Evolutionary conservation across 75 land plant genomes (phyloP), one percentile per base, ranked within the genome.

Genomic region (Picea glauca): DNA sequence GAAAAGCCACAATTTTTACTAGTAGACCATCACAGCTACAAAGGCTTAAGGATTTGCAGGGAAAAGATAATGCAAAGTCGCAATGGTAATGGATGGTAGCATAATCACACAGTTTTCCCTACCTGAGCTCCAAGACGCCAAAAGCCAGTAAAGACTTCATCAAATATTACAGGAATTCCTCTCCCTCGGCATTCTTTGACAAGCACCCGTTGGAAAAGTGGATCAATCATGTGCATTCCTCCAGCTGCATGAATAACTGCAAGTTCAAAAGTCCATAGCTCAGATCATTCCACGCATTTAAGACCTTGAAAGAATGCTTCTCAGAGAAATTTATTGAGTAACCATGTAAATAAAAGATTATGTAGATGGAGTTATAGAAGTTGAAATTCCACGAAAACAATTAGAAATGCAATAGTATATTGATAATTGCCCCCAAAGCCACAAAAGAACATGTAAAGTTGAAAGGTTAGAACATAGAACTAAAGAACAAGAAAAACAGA

Each of bases 101-200:
- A 77, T 43, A 63, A 38, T 8, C 56, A 30, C 23, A 57, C 33
- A 63, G 20, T 5, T 58, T 63, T 23, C 79, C 79, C 54, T 77
- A 96, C 98, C 94, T 94, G 90, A 5, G 50, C 84, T 26, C 99
- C 99, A 75, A 96, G 83, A 15, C 99, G 95, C 99, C 99, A 96
- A 64, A 89, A 92, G 35, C 99, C 99, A 23, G 98, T 84, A 86
- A 94, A 92, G 30, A 96, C 93, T 82, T 96, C 98, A 79, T 96
- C 97, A 86, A 94, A 96, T 58, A 96, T 89, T 2, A 94, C 89
- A 58, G 99, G 99, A 77, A 96, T 92, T 58, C 80, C 86, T 26
- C 72, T 84, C 13, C 20, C 43, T 54, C 64, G 86, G 68, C 95
- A 96, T 78, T 90, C 88, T 21, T 78, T 85, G 3, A 94, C 86